Evolutionary conservation across 345 rosid species (phyloP).

Genomic region (Cardamine resedifolia): DNA sequence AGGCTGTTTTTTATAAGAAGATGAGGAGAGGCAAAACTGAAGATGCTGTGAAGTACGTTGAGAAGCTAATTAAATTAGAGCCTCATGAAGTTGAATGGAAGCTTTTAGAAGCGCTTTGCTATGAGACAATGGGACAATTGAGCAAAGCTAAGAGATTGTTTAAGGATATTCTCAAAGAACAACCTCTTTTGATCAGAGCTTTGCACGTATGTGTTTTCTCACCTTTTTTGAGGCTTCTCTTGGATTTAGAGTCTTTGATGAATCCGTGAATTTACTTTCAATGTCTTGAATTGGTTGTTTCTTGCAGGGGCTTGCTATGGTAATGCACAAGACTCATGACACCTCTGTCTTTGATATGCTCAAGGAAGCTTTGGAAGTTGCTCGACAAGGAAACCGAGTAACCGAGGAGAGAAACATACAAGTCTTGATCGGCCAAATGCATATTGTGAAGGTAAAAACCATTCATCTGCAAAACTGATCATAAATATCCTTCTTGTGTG

Average conservation of each 20-base stretch:
- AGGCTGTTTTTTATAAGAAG: slow-evolving; percentile 64
- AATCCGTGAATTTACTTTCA: background rate
- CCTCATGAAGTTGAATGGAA: slow-evolving; percentile 87
- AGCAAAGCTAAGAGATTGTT: slow-evolving; percentile 64
- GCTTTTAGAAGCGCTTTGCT: slow-evolving; percentile 83
- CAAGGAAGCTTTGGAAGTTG: slow-evolving; percentile 60
- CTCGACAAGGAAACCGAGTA: slow-evolving; percentile 52
- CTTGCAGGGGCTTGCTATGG: slow-evolving; percentile 81
- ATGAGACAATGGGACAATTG: slow-evolving; percentile 72
- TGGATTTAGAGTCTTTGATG: background rate
- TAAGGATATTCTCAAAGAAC: slow-evolving; percentile 60
- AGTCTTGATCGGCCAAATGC: slow-evolving; percentile 87
- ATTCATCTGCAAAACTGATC: background rate
- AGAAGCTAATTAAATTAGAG: slow-evolving; percentile 60
- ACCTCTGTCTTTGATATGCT: slow-evolving; percentile 83
- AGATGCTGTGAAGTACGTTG: slow-evolving; percentile 66
- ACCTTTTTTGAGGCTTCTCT: background rate
- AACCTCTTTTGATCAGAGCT: slow-evolving; percentile 82
- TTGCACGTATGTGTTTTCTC: slow-evolving; percentile 64
- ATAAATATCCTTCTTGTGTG: background rate
- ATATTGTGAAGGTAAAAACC: slow-evolving; percentile 60
- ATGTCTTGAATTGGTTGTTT: slow-evolving; percentile 1
- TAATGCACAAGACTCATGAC: slow-evolving; percentile 82
- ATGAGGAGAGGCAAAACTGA: slow-evolving; percentile 70
- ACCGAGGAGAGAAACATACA: slow-evolving; percentile 84